Evolutionary conservation across 345 rosid species (phyloP), one percentile per base, ranked within the genome.

Genomic region (Chamaenerion angustifolium): DNA sequence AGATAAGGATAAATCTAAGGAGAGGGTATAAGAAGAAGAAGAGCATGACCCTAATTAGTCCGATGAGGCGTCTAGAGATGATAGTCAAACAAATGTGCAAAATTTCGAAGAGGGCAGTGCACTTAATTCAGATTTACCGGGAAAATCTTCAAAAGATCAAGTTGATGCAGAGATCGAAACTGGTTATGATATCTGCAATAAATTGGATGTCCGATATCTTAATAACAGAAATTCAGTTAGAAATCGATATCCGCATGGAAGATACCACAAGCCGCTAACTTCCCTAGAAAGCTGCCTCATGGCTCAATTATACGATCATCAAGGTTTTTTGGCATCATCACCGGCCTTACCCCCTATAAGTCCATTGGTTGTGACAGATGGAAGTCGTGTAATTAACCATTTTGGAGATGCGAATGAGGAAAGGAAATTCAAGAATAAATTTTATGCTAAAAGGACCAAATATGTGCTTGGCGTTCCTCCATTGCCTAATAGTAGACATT

Each of bases 361-460:
- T 68, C 79, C 88, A 10, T 70, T 82, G 61, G 61, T 74, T 64
- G 72, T 84, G 60, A 71, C 84, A 40, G 75, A 82, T 63, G 85
- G 83, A 57, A 57, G 56, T 59, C 63, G 37, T 45, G 56, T 78
- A 57, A 76, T 82, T 56, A 72, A 73, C 74, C 68, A 68, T 59
- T 61, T 59, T 5, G 54, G 49, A 37, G 54, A 42, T 48, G 40
- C 13, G 11, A 46, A 6, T 9, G 60, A 56, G 31, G 59, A 51
- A 18, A 16, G 8, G 42, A 62, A 64, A 64, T 48, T 66, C 47
- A 67, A 48, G 27, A 56, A 67, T 52, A 68, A 60, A 56, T 41
- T 54, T 60, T 27, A 27, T 15, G 49, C 52, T 25, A 61, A 48
- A 47, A 54, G 53, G 13, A 59, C 43, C 42, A 64, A 58, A 56